phyloP scores from a whole-genome alignment of 495 filamentous ascomycete genomes.

The Aspergillus nidulans region DNA sequence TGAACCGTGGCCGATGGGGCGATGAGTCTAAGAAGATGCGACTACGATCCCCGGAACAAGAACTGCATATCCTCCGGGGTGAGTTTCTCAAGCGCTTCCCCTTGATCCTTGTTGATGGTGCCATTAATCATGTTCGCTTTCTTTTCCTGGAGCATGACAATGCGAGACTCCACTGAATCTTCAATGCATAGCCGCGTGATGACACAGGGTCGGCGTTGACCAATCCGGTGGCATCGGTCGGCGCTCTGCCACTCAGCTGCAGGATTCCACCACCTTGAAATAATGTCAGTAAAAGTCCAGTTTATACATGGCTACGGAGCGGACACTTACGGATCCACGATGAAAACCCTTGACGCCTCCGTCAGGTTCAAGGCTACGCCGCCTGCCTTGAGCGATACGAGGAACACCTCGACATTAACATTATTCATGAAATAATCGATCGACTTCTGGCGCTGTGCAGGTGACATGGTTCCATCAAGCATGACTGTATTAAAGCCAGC shows the following conservation, averaged over 20 bases:
- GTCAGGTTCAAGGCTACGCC: constrained; percentile 94
- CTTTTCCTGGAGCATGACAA: constrained; percentile 94
- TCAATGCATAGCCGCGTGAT: constrained; percentile 93
- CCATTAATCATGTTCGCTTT: constrained; percentile 94
- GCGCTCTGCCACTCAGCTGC: constrained; percentile 97
- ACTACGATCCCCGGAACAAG: constrained; percentile 69
- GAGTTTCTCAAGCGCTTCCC: constrained; percentile 76
- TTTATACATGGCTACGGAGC: background rate
- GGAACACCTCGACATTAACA: constrained; percentile 84
- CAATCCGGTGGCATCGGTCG: constrained; percentile 95
- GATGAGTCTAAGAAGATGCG: background rate
- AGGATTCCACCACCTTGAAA: constrained; percentile 85
- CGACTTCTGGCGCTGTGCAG: constrained; percentile 81
- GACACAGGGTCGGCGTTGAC: constrained; percentile 87
- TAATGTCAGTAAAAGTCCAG: background rate
- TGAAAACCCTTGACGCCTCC: constrained; percentile 89
- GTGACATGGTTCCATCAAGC: constrained; percentile 94
- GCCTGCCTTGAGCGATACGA: constrained; percentile 92
- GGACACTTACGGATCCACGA: constrained; percentile 78
- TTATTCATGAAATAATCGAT: constrained; percentile 96
- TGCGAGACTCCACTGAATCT: constrained; percentile 90
- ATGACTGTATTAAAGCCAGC: constrained; percentile 97
- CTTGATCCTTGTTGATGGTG: constrained; percentile 87
- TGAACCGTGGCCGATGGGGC: background rate
- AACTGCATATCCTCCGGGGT: constrained; percentile 93